Conservation (phyloP, 202 grass and related monocot species). For the Setaria italica region DNA sequence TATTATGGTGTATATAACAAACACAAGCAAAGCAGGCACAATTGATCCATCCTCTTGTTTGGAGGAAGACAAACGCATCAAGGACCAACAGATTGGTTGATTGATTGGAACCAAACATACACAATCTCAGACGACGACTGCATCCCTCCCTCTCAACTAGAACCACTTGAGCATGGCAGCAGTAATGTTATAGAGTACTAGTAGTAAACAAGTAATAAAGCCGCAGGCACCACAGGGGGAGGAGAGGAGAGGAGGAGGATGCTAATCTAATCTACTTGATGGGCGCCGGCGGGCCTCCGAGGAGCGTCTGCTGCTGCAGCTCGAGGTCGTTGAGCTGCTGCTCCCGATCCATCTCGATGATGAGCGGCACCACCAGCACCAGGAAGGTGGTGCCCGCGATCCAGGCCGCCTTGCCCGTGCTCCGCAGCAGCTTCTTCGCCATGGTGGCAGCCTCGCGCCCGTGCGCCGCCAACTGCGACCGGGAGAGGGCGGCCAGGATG, state of each 20-base stretch:
- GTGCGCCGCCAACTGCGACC: conserved; percentile 52
- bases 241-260: not conserved
- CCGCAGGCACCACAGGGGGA: not conserved
- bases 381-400: conserved; percentile 90
- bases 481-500: conserved; percentile 64
- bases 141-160: not conserved
- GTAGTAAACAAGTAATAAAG: not conserved
- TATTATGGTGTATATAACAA: no score
- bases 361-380: conserved; percentile 79
- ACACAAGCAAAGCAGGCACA: not conserved
- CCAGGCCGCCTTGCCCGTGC: conserved; percentile 91
- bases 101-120: not conserved
- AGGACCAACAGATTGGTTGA: not conserved
- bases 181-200: no score
- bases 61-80: not conserved
- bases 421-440: conserved; percentile 75
- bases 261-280: conserved; percentile 41
- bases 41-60: not conserved
- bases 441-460: conserved; percentile 43
- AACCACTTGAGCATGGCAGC: not conserved
- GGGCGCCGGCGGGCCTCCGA: conserved; percentile 47
- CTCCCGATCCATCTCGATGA: conserved; percentile 94
- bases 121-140: not conserved
- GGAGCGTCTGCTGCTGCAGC: conserved; percentile 76
- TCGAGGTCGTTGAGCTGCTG: conserved; percentile 86